Percentiles rank a stretch among this genome's conserved stretches.
These are phyloP conservation scores for Pogostemon cablin DNA, from an alignment of 257 asterid species.

Conservation along the genomic window DNA sequence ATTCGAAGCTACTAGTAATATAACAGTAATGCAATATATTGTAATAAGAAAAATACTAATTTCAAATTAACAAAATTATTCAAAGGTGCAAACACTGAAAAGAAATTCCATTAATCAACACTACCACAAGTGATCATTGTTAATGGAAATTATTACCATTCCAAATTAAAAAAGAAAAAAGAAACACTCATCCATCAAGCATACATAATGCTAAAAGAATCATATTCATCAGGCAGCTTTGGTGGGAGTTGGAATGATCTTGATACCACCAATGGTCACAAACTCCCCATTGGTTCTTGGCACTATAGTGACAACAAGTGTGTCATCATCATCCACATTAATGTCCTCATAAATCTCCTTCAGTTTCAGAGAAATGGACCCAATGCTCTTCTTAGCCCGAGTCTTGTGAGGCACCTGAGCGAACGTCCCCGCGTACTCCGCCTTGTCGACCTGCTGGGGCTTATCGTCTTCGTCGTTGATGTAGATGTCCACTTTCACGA, in stretches of 20 bases:
- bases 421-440: conserved; percentile 53
- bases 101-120: too few species aligned
- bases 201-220: too few species aligned
- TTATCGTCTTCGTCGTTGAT: conserved; percentile 55
- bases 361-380: conserved; percentile 33
- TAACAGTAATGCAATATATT: too few species aligned
- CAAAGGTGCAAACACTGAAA: too few species aligned
- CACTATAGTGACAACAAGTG: conserved; percentile 43
- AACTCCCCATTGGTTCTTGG: conserved; percentile 40
- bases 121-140: too few species aligned
- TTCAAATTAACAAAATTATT: too few species aligned
- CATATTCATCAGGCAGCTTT: conserved; percentile 11
- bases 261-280: conserved; percentile 57
- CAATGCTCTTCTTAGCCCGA: conserved; percentile 24
- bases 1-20: too few species aligned
- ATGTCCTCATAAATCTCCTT: conserved; percentile 43
- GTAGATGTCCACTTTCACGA: conserved; percentile 52
- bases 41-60: too few species aligned
- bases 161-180: too few species aligned
- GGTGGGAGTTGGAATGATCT: conserved; percentile 38
- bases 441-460: conserved; percentile 43
- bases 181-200: too few species aligned
- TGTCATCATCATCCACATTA: conserved; percentile 41
- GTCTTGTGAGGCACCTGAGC: conserved; percentile 58
- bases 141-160: too few species aligned